Percentiles rank a stretch among this genome's conserved stretches.
Conservation (phyloP, 2,329 filamentous ascomycete species). For the Penicillium sp. region DNA sequence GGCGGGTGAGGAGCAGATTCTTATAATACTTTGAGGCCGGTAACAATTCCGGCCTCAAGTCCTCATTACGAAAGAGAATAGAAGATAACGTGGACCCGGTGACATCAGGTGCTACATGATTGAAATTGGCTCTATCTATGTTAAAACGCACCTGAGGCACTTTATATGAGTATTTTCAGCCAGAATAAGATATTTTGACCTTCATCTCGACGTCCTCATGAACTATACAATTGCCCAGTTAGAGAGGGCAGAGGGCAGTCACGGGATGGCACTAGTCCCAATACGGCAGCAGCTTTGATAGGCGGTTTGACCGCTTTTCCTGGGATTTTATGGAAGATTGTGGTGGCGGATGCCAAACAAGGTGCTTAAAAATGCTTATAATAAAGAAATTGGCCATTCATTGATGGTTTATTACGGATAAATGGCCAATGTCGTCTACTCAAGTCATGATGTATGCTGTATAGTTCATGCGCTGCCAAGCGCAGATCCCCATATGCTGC, state of each 20-base stretch:
- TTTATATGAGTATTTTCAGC: background rate
- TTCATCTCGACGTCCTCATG: slow-evolving; percentile 15
- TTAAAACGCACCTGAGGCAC: background rate
- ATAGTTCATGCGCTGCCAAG: slow-evolving; percentile 25
- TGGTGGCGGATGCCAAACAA: background rate
- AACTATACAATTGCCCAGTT: slow-evolving; percentile 29
- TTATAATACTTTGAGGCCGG: slow-evolving; percentile 47
- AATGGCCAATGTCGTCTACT: slow-evolving; percentile 5
- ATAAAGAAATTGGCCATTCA: background rate
- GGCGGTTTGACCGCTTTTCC: background rate
- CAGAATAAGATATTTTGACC: slow-evolving; percentile 7
- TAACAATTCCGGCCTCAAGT: slow-evolving; percentile 46
- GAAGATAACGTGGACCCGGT: slow-evolving; percentile 25
- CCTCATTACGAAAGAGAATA: slow-evolving; percentile 39
- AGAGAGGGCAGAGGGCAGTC: slow-evolving; percentile 27
- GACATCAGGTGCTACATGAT: slow-evolving; percentile 15
- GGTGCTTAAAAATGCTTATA: background rate
- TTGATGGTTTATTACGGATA: background rate
- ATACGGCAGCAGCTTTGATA: slow-evolving; percentile 11
- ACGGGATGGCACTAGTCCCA: slow-evolving; percentile 30
- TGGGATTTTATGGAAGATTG: background rate
- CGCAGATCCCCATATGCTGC: background rate
- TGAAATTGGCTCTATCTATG: slow-evolving; percentile 1
- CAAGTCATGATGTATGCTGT: slow-evolving; percentile 17
- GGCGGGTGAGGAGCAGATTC: slow-evolving; percentile 34